Base-by-base conservation (phyloP, 2,329 filamentous ascomycete species). In the Arthrobotrys iridis region DNA sequence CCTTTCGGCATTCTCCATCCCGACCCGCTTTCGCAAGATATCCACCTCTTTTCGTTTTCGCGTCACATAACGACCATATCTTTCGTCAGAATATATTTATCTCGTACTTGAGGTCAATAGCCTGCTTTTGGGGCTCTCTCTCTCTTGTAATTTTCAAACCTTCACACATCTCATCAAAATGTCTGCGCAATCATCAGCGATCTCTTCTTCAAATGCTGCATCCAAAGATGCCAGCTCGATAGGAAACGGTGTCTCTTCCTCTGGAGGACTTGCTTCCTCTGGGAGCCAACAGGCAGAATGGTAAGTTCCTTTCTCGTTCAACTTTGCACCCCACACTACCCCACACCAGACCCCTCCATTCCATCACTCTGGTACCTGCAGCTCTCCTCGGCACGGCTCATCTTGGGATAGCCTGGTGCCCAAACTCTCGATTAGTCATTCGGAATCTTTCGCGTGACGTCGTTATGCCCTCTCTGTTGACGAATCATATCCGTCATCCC, bases 321-420 rank as follows among this genome's bases (percentile, higher is more conserved):
- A 22, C 15, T 40, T 33, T 48, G 26, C 50, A 37, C 41, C 43
- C 43, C 46, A 50, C 30, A 13, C 18, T 76, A 43, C 65, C 65
- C 72, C 65, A 70, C 72, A 64, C 55, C 41, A n/a, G 41, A 52
- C 72, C 72, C 65, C 72, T 76, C 63, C 65, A 60, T 70, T 64
- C 58, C 59, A 55, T 24, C 46, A 3, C 13, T n/a, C 46, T 64
- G 37, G 24, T 26, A 46, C 58, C 41, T 48, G 58, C 62, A 30
- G 11, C 26, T 10, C 30, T 50, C 6, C 28, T 43, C 18, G 18
- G 50, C n/a, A 11, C 8, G 11, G 24, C 30, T 37, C n/a, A 55
- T 37, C 15, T 35, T 3, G 50, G 50, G 18, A 55, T 37, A 37
- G 30, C 30, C 18, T 55, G 30, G 24, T 24, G 30, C 28, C 18